Conservation (phyloP, 169 alveolate genomes). For the Eimeria falciformis region DNA sequence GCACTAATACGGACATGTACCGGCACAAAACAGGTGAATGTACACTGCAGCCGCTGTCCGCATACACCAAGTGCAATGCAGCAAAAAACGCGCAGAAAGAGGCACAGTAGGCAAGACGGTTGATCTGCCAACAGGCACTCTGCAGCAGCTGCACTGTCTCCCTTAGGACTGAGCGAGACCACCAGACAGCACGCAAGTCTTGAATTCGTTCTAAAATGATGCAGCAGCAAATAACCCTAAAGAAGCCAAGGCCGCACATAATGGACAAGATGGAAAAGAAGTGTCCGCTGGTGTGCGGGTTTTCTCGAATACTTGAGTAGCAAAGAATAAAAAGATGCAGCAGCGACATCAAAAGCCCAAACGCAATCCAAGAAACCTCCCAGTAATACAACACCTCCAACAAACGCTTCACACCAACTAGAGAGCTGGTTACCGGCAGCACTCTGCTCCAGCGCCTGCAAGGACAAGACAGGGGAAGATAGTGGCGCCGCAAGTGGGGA, state of each 20-base stretch:
- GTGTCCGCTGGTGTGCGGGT: not conserved
- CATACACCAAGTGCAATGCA: constrained; percentile 33
- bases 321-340: not conserved
- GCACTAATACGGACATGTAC: constrained; percentile 28
- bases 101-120: not conserved
- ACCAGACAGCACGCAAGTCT: constrained; percentile 31
- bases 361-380: not conserved
- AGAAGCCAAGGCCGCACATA: not conserved
- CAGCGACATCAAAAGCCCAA: not conserved
- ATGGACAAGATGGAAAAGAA: not conserved
- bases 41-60: constrained; percentile 33
- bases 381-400: constrained; percentile 47
- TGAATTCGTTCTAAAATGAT: not conserved
- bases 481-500: not conserved
- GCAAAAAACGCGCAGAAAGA: constrained; percentile 42
- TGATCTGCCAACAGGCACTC: constrained; percentile 27
- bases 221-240: not conserved
- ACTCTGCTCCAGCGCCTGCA: not conserved
- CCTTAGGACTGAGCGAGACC: constrained; percentile 29
- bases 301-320: not conserved
- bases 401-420: constrained; percentile 12
- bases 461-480: not conserved
- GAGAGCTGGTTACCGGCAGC: not conserved
- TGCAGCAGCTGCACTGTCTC: not conserved
- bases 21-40: not conserved